Conservation (phyloP, 2,329 filamentous ascomycete species). For the Diplocarpon rosae region DNA sequence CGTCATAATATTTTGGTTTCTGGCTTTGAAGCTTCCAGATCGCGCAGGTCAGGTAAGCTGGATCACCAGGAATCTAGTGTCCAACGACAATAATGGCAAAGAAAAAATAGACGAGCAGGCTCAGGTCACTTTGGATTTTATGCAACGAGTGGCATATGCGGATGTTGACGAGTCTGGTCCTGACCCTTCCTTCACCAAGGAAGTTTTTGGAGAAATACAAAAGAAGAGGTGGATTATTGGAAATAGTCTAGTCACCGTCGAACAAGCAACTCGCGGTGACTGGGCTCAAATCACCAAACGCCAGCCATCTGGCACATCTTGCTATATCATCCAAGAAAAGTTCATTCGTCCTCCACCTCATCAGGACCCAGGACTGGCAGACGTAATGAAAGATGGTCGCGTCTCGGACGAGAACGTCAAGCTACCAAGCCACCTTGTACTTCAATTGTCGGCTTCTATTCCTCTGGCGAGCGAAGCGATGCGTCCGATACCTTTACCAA, state of each 20-base stretch:
- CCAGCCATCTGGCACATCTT: constrained; percentile 57
- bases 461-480: constrained; percentile 45
- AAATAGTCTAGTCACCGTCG: constrained; percentile 62
- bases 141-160: constrained; percentile 79
- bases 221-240: constrained; percentile 64
- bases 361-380: constrained; percentile 38
- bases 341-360: constrained; percentile 47
- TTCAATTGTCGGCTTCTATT: constrained; percentile 55
- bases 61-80: constrained; percentile 77
- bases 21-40: constrained; percentile 76
- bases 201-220: constrained; percentile 53
- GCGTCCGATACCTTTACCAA: constrained; percentile 66
- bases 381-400: constrained; percentile 39
- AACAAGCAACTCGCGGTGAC: constrained; percentile 55
- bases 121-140: constrained; percentile 86
- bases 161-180: constrained; percentile 69
- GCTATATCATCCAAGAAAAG: constrained; percentile 41
- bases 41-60: constrained; percentile 75
- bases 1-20: constrained; percentile 94
- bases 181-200: constrained; percentile 53
- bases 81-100: constrained; percentile 63
- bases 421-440: constrained; percentile 62
- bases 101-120: constrained; percentile 83
- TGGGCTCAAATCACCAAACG: constrained; percentile 62
- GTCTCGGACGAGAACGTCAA: constrained; percentile 46